Evolutionary conservation across 352 stramenopile species (phyloP).

Genomic region (Aphanomyces invadans): DNA sequence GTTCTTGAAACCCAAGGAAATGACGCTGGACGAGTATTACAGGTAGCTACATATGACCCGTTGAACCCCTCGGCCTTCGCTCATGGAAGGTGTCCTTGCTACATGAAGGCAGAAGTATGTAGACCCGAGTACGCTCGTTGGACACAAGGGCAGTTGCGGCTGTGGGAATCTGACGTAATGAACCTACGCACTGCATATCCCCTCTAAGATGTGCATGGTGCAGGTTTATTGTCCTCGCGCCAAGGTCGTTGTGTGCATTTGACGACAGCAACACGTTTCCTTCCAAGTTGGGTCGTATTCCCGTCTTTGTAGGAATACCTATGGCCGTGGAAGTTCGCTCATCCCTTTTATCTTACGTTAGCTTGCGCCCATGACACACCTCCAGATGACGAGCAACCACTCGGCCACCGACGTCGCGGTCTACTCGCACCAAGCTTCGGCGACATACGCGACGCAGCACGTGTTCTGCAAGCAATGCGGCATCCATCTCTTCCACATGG

Average conservation of each 20-base stretch:
- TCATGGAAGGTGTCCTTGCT: too few species aligned
- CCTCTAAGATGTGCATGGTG: background rate
- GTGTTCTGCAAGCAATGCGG: slow-evolving; percentile 74
- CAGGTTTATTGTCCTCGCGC: slow-evolving; percentile 68
- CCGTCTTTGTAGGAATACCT: slow-evolving; percentile 46
- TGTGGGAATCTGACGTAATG: slow-evolving; percentile 60
- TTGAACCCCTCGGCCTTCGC: background rate
- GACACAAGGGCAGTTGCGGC: slow-evolving; percentile 63
- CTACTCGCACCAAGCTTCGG: slow-evolving; percentile 66
- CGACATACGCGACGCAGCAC: slow-evolving; percentile 57
- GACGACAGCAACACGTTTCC: slow-evolving; percentile 76
- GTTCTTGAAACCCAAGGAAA: slow-evolving; percentile 43
- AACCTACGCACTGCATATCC: too few species aligned
- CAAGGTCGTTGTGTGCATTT: slow-evolving; percentile 68
- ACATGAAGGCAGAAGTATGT: slow-evolving; percentile 69
- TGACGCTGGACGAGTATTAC: slow-evolving; percentile 63
- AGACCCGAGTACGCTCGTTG: slow-evolving; percentile 61
- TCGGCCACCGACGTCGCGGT: slow-evolving; percentile 58
- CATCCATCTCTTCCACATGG: slow-evolving; percentile 82
- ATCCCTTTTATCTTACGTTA: slow-evolving; percentile 2
- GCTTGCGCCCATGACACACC: slow-evolving; percentile 20
- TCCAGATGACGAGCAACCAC: slow-evolving; percentile 60
- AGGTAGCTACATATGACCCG: slow-evolving; percentile 41
- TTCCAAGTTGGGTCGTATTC: slow-evolving; percentile 75
- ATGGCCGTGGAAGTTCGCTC: background rate